These are phyloP conservation scores for Sistotremastrum suecicum DNA, from an alignment of 768 basidiomycete species.

Conservation along the genomic window DNA sequence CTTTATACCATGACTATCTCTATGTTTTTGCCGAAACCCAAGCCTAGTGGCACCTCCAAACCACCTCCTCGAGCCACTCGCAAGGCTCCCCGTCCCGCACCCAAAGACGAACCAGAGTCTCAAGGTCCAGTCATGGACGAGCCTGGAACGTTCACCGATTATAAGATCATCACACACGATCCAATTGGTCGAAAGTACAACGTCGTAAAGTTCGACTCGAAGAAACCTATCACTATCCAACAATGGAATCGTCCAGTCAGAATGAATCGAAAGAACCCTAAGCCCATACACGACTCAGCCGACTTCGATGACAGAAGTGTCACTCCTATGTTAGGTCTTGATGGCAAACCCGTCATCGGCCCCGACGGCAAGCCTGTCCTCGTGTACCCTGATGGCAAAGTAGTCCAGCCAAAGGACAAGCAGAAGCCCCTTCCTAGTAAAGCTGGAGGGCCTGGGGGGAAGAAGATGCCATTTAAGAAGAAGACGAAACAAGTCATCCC, in stretches of 20 bases:
- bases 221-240: constrained; percentile 54
- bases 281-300: constrained; percentile 26
- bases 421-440: constrained; percentile 8
- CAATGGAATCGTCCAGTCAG: constrained; percentile 65
- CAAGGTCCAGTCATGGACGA: background rate
- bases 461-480: constrained; percentile 68
- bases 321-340: constrained; percentile 60
- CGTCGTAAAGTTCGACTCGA: constrained; percentile 80
- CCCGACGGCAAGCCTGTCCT: constrained; percentile 64
- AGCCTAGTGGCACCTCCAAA: background rate
- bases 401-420: constrained; percentile 41
- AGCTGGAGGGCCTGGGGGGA: constrained; percentile 19
- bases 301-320: constrained; percentile 17
- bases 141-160: constrained; percentile 52
- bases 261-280: constrained; percentile 75
- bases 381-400: constrained; percentile 58
- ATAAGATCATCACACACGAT: constrained; percentile 62
- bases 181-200: constrained; percentile 86
- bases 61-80: background rate
- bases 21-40: too few relatives aligned
- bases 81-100: constrained; percentile 1
- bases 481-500: constrained; percentile 75
- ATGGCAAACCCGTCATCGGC: constrained; percentile 76
- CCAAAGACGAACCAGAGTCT: background rate
- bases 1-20: too few relatives aligned